Base-by-base conservation (phyloP, 2,329 filamentous ascomycete species). In the Penicillium digitatum region DNA sequence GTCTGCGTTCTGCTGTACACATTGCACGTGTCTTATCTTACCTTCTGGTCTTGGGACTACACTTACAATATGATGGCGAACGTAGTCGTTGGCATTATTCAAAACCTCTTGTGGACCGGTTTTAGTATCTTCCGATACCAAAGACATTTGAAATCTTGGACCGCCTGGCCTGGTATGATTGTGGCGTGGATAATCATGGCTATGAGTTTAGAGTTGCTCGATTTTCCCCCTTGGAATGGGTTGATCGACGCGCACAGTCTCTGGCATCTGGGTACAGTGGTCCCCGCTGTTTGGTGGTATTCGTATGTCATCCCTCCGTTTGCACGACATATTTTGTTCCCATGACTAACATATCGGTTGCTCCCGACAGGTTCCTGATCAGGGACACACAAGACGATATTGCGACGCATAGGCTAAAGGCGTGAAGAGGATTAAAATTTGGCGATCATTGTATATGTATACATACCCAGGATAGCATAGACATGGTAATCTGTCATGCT, bases 21-120 rank as follows among this genome's bases (percentile, higher is more conserved):
- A 26, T 77, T 82, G 52, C 94, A 99, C 70, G 85, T 96, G 45
- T 82, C 79, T 43, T 99, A 96, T 72, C 80, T 99, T 52, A 90
- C 87, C 68, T 84, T 90, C 63, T 89, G 92, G 79, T 79, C 81
- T 18, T 99, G 94, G 89, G 89, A 97, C 73, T 99, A 99, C 72
- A 88, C 87, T 5, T 99, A 99, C 77, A 99, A 99, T 72, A 97
- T 99, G 91, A 85, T 88, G 1, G 94, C 92, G 48, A 99, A 97
- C 67, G 89, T 99, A 20, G 84, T 82, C 3, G 83, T 88, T 11
- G 94, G 94, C 3, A 78, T 91, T 38, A 72, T 92, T 5, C 87
- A 91, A 69, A 96, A 97, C 66, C 49, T 86, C 4, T 76, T 97
- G 55, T 97, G 94, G 94, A 89, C 81, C 40, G 88, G 83, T 73